Base-by-base conservation (phyloP, 441 rosid genomes). In the Kokia cookei region DNA sequence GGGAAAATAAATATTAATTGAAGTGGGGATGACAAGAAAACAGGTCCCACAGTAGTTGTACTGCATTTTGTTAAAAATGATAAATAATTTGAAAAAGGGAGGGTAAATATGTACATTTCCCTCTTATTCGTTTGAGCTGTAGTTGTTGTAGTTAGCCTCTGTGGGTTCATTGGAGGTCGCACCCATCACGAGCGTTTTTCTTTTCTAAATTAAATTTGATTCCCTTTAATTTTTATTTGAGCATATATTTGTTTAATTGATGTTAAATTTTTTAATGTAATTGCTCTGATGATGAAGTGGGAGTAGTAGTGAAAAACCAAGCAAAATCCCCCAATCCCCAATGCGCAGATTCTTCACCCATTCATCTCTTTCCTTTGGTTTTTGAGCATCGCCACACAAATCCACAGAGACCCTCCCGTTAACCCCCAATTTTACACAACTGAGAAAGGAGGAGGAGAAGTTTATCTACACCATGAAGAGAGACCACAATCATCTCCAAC, bases 171-270 rank as follows among this genome's bases (percentile, higher is more conserved):
- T 32, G 93, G 77, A 75, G 71, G 57, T 82, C 75, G 87, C 72
- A 89, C 91, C 86, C 83, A 77, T 87, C 93, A 80, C 88, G 75
- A 81, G 87, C 81, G 51, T 73, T 78, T 10, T 17, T 59, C 37
- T 14, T 37, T 32, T 4, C 5, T 67, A 9, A 3, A 9, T 57
- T 57, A 24, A 1, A 14, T 17, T 60, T 43, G 55, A 4, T 35
- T 42, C 55, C 48, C 47, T 13, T 24, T 14, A 2, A 0, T 32
- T 32, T 32, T 32, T 32, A 5, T 32, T 32, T 32, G 6, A 32
- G 5, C 37, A 32, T 32, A 32, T 32, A 5, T 54, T 54, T 54
- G 2, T 6, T 14, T 17, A 2, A 9, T 43, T 65, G 13, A 5
- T 1, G 45, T 24, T 26, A 22, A 2, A 4, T 12, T 50, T 32